Evolutionary conservation across 73 alveolate species (phyloP), one percentile per base, ranked within the genome.

Genomic region (Paramecium octaurelia): DNA sequence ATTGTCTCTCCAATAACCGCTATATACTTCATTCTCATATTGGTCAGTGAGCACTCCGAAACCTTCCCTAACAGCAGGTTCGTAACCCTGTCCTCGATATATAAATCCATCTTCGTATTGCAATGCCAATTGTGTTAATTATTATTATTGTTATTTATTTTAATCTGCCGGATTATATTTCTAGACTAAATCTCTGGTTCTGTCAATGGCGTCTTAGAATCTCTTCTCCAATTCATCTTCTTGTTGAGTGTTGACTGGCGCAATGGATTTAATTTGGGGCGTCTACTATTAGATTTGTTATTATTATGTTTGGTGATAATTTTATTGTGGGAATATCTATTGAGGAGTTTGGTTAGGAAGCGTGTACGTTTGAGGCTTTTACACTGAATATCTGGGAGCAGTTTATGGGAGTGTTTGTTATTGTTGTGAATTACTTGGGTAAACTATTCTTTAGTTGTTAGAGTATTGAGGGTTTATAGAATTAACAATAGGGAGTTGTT

Each of bases 81-180:
- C 91, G 24, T 31, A 80, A 16, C 91, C 91, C 27, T 80, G 23
- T 24, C 91, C 91, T 80, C 91, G 20, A 46, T 80, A 80, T 4
- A 80, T 80, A 35, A 38, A 80, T 80, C 91, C 91, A 80, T 80
- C 91, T 46, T 80, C 91, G 24, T 80, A 80, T 80, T 80, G 12
- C 4, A 80, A 46, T 8, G 91, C 91, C 20, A 80, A 21, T 40
- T 80, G 31, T 3, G n/a, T 18, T 21, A 44, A 35, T 73, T 73
- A 48, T 43, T 48, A 21, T 21, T 24, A 34, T 60, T 46, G 23
- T 31, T 80, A 34, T 64, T 64, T 12, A 24, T 80, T 31, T 21
- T 59, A 64, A 44, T 80, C 69, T 54, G 35, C 36, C 18, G 69
- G 35, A 20, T 80, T 21, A 27, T 44, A 80, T 80, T 48, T 80